phyloP scores from a whole-genome alignment of 2,329 filamentous ascomycete genomes.

The Arthrobotrys sphaeroides region DNA sequence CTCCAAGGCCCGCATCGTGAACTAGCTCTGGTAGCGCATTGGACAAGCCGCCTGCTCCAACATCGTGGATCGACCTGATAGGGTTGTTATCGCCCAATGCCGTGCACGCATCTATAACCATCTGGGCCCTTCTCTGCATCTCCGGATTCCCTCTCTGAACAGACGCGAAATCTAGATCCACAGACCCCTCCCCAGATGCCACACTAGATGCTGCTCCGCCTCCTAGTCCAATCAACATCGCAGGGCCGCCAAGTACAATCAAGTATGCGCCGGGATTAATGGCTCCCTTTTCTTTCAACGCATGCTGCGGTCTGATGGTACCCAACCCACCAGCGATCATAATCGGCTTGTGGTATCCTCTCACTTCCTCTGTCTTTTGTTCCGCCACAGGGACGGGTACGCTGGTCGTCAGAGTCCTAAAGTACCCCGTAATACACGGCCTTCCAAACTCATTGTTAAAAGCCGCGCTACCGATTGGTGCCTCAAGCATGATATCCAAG shows the following conservation, averaged over 20 bases:
- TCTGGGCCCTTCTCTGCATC: constrained; percentile 92
- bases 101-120: constrained; percentile 95
- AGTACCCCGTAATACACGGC: constrained; percentile 86
- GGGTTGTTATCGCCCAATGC: constrained; percentile 85
- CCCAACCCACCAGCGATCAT: constrained; percentile 97
- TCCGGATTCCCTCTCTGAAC: constrained; percentile 97
- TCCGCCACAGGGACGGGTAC: constrained; percentile 67
- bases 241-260: constrained; percentile 91
- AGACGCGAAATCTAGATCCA: constrained; percentile 94
- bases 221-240: constrained; percentile 96
- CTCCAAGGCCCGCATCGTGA: constrained; percentile 89
- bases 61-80: constrained; percentile 96
- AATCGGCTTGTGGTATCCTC: constrained; percentile 97
- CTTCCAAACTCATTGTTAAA: constrained; percentile 99
- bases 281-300: constrained; percentile 80
- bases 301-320: constrained; percentile 88
- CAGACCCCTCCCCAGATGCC: constrained; percentile 84
- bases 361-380: constrained; percentile 74
- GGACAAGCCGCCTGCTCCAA: constrained; percentile 88
- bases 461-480: constrained; percentile 89
- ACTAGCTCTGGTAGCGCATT: constrained; percentile 88
- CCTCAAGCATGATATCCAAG: constrained; percentile 97
- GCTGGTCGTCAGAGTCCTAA: constrained; percentile 83
- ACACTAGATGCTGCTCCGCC: constrained; percentile 94
- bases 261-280: constrained; percentile 89